Evolutionary conservation across 2,329 filamentous ascomycete species (phyloP).

Genomic region (Aspergillus tubingensis): DNA sequence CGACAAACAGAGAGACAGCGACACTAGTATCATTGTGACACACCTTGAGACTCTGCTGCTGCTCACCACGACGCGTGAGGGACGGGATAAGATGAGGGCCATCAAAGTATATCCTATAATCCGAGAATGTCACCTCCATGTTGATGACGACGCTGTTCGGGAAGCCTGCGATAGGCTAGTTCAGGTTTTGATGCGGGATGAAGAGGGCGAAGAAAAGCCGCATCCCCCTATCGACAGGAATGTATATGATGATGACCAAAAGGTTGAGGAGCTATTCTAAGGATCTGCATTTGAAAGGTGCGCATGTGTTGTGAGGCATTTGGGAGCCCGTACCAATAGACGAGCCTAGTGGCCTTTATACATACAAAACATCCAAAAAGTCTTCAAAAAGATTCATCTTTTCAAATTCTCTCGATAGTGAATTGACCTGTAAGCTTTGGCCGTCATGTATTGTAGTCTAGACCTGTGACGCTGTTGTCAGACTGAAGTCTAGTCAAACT

Average conservation of each 20-base stretch:
- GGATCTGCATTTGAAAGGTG: neutral
- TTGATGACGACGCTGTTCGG: conserved; percentile 75
- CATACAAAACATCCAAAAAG: neutral
- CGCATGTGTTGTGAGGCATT: neutral
- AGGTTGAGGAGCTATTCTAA: conserved; percentile 51
- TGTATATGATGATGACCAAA: conserved; percentile 47
- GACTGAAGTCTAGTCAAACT: too few species aligned
- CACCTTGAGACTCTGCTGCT: conserved; percentile 87
- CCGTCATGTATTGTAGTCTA: too few species aligned
- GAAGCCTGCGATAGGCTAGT: conserved; percentile 89
- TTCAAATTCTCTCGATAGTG: too few species aligned
- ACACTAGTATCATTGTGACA: conserved; percentile 74
- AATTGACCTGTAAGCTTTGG: too few species aligned
- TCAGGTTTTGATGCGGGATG: conserved; percentile 82
- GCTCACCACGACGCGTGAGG: conserved; percentile 74
- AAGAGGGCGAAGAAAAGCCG: conserved; percentile 58
- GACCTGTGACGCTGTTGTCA: too few species aligned
- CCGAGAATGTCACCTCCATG: conserved; percentile 77
- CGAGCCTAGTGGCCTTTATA: neutral
- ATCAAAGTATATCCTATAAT: conserved; percentile 88
- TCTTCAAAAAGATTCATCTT: neutral
- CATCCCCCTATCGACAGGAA: conserved; percentile 25
- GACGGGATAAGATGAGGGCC: conserved; percentile 71
- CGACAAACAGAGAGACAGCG: conserved; percentile 82
- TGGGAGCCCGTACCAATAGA: neutral